Evolutionary conservation across 352 stramenopile genomes (phyloP).

Genomic region (Globisporangium barbulae): DNA sequence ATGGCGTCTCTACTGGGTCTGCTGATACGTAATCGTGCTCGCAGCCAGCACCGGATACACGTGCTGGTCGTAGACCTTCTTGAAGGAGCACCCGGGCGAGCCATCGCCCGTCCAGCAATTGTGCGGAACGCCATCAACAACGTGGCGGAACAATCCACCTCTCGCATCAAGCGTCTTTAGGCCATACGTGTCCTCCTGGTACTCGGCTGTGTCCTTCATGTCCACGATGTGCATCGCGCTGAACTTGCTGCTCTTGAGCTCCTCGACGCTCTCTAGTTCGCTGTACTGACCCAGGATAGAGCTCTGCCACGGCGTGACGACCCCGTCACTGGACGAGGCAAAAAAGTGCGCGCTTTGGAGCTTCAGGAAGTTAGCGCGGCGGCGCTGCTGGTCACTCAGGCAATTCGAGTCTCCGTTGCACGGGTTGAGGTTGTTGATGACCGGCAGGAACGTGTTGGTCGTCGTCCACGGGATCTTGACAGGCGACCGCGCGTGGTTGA

Average conservation of each 20-base stretch:
- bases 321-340: conserved; percentile 32
- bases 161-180: conserved; percentile 28
- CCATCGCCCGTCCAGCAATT: conserved; percentile 24
- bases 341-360: conserved; percentile 42
- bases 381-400: conserved; percentile 18
- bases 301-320: conserved; percentile 32
- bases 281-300: conserved; percentile 34
- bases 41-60: conserved; percentile 15
- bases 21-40: too few species aligned
- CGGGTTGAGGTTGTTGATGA: conserved; percentile 28
- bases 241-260: conserved; percentile 30
- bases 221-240: conserved; percentile 22
- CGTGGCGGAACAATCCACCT: conserved; percentile 21
- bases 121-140: conserved; percentile 23
- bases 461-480: conserved; percentile 17
- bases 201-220: conserved; percentile 35
- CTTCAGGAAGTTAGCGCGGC: conserved; percentile 31
- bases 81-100: conserved; percentile 20
- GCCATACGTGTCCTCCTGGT: conserved; percentile 38
- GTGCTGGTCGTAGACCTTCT: conserved; percentile 24
- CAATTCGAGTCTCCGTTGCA: conserved; percentile 17
- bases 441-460: conserved; percentile 21
- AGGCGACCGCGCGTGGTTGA: conserved; percentile 26
- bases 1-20: too few species aligned
- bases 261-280: conserved; percentile 21